Conservation (phyloP, 257 asterid genomes). For the Jacaranda mimosifolia region DNA sequence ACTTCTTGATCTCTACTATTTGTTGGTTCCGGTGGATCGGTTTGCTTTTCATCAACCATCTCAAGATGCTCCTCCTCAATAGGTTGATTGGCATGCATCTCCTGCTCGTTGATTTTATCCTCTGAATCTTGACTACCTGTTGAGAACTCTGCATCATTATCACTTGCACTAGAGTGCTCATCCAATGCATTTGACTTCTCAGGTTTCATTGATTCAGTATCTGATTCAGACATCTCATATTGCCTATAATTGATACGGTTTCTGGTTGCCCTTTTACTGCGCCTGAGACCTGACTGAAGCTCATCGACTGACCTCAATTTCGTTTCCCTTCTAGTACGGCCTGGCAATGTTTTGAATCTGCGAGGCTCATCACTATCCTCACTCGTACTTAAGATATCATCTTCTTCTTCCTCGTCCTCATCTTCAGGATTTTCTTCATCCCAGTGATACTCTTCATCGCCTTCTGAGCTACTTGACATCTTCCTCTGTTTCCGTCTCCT, state of each 20-base stretch:
- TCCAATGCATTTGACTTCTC: slow-evolving; percentile 61
- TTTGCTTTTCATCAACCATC: slow-evolving; percentile 46
- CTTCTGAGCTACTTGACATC: slow-evolving; percentile 89
- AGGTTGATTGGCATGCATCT: slow-evolving; percentile 45
- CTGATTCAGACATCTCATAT: slow-evolving; percentile 86
- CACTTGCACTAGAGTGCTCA: slow-evolving; percentile 52
- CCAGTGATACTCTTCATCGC: slow-evolving; percentile 82
- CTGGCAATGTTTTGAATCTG: slow-evolving; percentile 51
- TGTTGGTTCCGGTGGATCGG: slow-evolving; percentile 42
- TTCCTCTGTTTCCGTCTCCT: slow-evolving; percentile 69
- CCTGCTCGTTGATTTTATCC: slow-evolving; percentile 46
- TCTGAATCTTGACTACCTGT: slow-evolving; percentile 64
- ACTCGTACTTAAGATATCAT: slow-evolving; percentile 58
- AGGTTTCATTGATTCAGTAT: slow-evolving; percentile 59
- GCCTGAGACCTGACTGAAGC: slow-evolving; percentile 79
- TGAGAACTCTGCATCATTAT: slow-evolving; percentile 58
- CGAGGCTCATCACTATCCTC: slow-evolving; percentile 69
- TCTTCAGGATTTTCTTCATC: slow-evolving; percentile 84
- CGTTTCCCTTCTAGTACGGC: slow-evolving; percentile 78
- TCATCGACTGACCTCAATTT: slow-evolving; percentile 71
- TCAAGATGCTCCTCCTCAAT: slow-evolving; percentile 51
- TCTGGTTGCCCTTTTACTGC: slow-evolving; percentile 87
- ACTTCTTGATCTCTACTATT: slow-evolving; percentile 53
- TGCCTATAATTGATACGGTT: slow-evolving; percentile 77
- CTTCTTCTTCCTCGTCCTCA: slow-evolving; percentile 91